Evolutionary conservation across 768 basidiomycete genomes (phyloP), one percentile per base, ranked within the genome.

Genomic region (Naematelia encephala): DNA sequence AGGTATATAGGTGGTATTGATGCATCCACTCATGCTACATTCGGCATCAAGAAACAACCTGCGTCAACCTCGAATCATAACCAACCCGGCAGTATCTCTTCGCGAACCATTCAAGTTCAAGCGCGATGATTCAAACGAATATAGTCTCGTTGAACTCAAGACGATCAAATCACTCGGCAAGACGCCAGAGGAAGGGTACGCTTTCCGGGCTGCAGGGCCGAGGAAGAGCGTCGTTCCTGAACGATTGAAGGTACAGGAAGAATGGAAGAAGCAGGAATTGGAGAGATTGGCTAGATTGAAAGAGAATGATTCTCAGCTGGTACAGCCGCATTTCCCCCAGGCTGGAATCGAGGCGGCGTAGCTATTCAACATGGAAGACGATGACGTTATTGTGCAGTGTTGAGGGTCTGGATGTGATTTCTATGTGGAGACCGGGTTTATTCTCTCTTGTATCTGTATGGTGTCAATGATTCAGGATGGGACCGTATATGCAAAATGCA

Each of bases 1-100:
- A n/a, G n/a, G 44, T 4, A 5, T 5, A 46, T 3, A 46, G 44
- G n/a, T n/a, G n/a, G 14, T 46, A 4, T 23, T 46, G 4, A 46
- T 46, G 44, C 44, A 86, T 72, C 84, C 85, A 12, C 73, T 86
- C 51, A 86, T 86, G 84, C 70, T 85, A 62, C 86, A 86, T 65
- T 82, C 84, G 12, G 85, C 85, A 11, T 83, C 83, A 28, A 83
- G 82, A 71, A 86, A 86, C 68, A 78, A 82, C 63, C 75, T 82
- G 42, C 82, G 85, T 23, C 73, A 80, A 19, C 83, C 82, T 23
- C 79, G 85, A 60, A 78, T 87, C 54, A 86, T 86, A 69, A 85
- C 85, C 45, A 87, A 86, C 63, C 85, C 85, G 54, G 84, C 85
- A 3, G 84, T 85, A 5, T 76, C 81, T 34, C 75, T 85, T 51